These are phyloP conservation scores for Rhodotorula sp. DNA, from an alignment of 1,284 basidiomycete genomes.

Conservation along the genomic window DNA sequence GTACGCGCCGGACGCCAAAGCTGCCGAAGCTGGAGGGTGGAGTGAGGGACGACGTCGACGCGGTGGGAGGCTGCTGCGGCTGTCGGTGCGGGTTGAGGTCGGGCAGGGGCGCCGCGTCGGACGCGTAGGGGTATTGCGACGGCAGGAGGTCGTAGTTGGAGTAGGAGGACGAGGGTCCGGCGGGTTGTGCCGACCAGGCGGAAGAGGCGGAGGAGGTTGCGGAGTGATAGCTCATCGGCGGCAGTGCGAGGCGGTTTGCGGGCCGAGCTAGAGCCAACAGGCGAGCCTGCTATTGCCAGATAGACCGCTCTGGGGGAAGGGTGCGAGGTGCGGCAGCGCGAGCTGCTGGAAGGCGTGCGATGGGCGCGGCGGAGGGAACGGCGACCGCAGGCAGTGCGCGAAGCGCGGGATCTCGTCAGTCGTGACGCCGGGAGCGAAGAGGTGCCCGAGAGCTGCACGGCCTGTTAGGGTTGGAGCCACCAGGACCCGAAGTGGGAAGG, in stretches of 20 bases:
- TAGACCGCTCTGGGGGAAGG: too few relatives aligned
- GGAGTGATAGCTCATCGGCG: neutral
- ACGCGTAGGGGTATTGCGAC: too few relatives aligned
- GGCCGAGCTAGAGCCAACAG: too few relatives aligned
- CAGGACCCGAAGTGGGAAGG: neutral
- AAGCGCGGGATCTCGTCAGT: too few relatives aligned
- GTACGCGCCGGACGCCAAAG: neutral
- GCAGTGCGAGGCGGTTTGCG: neutral
- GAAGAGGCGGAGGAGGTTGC: neutral
- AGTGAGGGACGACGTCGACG: neutral
- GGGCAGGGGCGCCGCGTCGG: neutral
- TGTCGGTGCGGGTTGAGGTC: neutral
- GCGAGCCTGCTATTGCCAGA: too few relatives aligned
- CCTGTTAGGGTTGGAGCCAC: neutral
- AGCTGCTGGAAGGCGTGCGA: too few relatives aligned
- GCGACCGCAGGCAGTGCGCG: too few relatives aligned
- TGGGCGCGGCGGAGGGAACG: too few relatives aligned
- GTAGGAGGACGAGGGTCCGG: neutral
- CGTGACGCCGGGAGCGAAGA: neutral
- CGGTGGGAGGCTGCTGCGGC: neutral
- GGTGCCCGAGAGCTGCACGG: neutral
- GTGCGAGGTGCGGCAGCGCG: too few relatives aligned
- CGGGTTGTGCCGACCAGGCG: neutral
- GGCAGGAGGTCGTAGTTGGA: neutral
- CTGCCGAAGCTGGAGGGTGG: neutral